phyloP scores from a whole-genome alignment of 768 basidiomycete species.

The Agaricus blazei region DNA sequence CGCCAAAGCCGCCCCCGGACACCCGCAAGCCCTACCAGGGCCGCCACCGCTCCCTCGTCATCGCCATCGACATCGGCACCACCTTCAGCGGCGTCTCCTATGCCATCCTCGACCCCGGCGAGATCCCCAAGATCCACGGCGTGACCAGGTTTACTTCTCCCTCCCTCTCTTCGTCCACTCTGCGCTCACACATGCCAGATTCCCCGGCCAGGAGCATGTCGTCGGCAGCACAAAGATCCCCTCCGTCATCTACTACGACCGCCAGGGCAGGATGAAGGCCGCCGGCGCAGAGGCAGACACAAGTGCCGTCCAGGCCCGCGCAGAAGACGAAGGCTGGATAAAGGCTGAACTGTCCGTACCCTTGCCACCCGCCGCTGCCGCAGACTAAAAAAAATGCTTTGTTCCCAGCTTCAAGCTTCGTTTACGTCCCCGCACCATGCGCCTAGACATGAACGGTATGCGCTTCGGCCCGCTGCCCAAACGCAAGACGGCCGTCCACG shows the following conservation, averaged over 20 bases:
- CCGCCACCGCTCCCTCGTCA: conserved; percentile 55
- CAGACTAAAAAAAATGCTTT: background rate
- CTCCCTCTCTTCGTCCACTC: background rate
- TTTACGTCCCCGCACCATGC: conserved; percentile 71
- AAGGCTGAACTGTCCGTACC: conserved; percentile 66
- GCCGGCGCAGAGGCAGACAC: conserved; percentile 78
- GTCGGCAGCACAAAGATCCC: conserved; percentile 84
- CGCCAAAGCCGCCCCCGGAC: conserved; percentile 52
- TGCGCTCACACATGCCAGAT: conserved; percentile 35
- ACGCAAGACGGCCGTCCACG: conserved; percentile 64
- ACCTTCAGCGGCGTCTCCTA: conserved; percentile 84
- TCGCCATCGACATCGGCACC: conserved; percentile 79
- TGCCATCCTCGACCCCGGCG: conserved; percentile 75
- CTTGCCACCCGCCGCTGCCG: background rate
- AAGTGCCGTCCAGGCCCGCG: conserved; percentile 49
- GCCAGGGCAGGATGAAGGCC: conserved; percentile 56
- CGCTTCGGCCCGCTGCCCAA: conserved; percentile 62
- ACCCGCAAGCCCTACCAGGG: conserved; percentile 74
- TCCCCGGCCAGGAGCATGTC: conserved; percentile 83
- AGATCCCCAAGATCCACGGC: conserved; percentile 76
- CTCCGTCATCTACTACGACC: conserved; percentile 71
- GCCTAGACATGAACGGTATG: conserved; percentile 82
- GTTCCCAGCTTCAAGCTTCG: conserved; percentile 69
- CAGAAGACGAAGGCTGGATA: conserved; percentile 75
- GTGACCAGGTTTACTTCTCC: conserved; percentile 57